phyloP scores from a whole-genome alignment of 2,329 filamentous ascomycete species.

The Teratosphaeria viscida region DNA sequence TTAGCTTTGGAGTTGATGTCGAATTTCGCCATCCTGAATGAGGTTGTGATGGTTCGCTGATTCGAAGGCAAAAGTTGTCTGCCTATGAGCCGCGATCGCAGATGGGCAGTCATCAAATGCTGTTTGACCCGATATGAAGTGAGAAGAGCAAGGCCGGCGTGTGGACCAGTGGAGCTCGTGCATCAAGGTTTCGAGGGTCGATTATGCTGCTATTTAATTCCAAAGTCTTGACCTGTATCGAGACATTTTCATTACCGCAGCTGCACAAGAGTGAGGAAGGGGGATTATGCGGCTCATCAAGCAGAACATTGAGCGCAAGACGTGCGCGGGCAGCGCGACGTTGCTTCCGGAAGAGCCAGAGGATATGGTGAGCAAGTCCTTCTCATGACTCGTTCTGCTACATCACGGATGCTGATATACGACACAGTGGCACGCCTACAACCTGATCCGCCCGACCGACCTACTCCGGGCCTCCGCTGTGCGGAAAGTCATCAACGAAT shows the following conservation, averaged over 20 bases:
- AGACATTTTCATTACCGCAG: no score
- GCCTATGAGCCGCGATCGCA: background rate
- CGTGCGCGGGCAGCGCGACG: conserved; percentile 55
- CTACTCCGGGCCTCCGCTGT: conserved; percentile 55
- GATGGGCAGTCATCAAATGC: background rate
- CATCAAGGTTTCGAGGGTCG: background rate
- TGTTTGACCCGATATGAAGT: background rate
- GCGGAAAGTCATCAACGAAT: conserved; percentile 53
- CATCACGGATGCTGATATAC: conserved; percentile 1
- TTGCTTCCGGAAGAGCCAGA: conserved; percentile 63
- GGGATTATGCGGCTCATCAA: conserved; percentile 56
- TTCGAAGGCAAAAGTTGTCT: background rate
- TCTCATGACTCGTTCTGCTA: background rate
- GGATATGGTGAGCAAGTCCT: conserved; percentile 50
- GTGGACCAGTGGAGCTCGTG: background rate
- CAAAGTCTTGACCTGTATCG: no score
- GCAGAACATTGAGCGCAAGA: conserved; percentile 51
- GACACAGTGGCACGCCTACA: conserved; percentile 61
- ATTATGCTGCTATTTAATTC: no score
- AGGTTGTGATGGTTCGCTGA: conserved; percentile 9
- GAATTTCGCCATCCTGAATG: conserved; percentile 31
- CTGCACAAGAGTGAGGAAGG: background rate
- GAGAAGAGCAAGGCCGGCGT: background rate
- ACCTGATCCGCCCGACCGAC: conserved; percentile 57
- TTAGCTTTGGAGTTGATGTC: conserved; percentile 39